These are phyloP conservation scores for Fusarium coicis DNA, from an alignment of 2,329 filamentous ascomycete genomes.

Conservation along the genomic window DNA sequence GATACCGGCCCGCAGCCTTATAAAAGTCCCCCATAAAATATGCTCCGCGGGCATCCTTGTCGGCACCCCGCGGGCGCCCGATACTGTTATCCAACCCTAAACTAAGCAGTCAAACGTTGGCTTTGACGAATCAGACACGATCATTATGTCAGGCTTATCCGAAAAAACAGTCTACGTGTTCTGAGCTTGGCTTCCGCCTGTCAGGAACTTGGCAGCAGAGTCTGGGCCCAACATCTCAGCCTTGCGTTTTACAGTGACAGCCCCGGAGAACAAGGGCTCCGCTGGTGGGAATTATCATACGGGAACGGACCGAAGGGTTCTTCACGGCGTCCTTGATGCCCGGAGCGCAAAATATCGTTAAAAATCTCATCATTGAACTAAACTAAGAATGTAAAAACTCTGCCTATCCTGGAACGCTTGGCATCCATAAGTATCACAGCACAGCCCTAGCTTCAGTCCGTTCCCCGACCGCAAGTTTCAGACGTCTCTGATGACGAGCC, in stretches of 20 bases:
- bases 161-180: neutral
- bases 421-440: neutral
- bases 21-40: neutral
- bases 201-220: neutral
- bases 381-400: neutral
- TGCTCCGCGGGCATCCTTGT: neutral
- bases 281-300: neutral
- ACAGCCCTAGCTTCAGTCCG: neutral
- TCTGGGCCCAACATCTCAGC: neutral
- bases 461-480: neutral
- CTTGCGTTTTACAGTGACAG: neutral
- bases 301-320: neutral
- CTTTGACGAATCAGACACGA: neutral
- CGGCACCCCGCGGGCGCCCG: conserved; percentile 9
- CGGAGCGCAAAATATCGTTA: neutral
- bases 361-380: neutral
- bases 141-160: neutral
- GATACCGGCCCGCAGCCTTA: neutral
- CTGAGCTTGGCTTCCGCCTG: neutral
- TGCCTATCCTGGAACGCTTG: neutral
- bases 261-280: neutral
- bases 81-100: neutral
- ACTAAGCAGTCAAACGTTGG: neutral
- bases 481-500: neutral
- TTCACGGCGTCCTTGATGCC: neutral